Evolutionary conservation across 345 rosid genomes (phyloP).

Genomic region (Luvunga scandens): DNA sequence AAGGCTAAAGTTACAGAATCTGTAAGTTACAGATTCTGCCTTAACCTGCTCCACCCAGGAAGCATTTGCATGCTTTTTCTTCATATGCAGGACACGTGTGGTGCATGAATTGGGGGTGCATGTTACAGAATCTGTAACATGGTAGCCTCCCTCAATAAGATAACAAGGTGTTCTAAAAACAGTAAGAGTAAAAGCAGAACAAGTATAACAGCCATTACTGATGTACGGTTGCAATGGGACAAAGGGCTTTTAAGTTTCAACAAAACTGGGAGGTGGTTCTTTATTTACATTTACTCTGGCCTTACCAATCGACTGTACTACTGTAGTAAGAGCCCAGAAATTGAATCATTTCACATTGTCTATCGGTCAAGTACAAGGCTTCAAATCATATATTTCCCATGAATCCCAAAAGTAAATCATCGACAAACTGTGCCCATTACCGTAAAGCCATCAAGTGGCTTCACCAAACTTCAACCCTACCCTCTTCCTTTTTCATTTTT

Average conservation of each 20-base stretch:
- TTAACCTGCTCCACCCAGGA: no score
- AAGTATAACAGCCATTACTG: neutral
- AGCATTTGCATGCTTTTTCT: no score
- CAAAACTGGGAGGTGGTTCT: neutral
- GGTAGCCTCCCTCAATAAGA: no score
- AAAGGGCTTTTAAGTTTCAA: neutral
- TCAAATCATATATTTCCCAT: constrained; percentile 11
- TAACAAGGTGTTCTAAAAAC: no score
- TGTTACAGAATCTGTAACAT: no score
- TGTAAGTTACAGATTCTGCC: no score
- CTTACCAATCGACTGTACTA: neutral
- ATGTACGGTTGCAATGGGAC: neutral
- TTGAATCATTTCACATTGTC: constrained; percentile 8
- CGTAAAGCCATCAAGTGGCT: constrained; percentile 16
- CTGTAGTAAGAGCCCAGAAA: neutral
- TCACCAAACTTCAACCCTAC: constrained; percentile 11
- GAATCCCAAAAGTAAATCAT: neutral
- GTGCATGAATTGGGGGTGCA: no score
- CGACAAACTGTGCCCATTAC: constrained; percentile 10
- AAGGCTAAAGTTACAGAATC: no score
- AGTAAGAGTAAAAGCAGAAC: no score
- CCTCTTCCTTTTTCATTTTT: neutral
- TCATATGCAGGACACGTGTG: no score
- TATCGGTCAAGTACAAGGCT: neutral
- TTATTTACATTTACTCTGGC: neutral